These are phyloP conservation scores for Dichomitus squalens DNA, from an alignment of 1,284 basidiomycete species.

Conservation along the genomic window DNA sequence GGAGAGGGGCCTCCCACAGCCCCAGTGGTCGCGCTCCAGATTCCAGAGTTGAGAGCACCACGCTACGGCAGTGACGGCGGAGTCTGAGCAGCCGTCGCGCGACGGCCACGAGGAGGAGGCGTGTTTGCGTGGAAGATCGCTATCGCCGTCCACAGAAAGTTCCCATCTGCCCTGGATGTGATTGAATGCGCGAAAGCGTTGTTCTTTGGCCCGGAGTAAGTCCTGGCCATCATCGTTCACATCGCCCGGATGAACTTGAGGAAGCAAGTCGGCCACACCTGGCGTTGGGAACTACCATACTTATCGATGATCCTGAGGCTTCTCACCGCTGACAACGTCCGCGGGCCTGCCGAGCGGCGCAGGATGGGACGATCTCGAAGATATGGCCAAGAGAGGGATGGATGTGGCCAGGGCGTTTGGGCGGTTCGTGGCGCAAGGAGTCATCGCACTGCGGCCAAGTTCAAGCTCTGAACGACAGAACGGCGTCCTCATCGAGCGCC, in stretches of 20 bases:
- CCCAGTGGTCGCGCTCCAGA: neutral
- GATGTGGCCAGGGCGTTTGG: slow-evolving; percentile 5
- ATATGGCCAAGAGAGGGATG: neutral
- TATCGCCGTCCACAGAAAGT: neutral
- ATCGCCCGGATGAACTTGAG: slow-evolving; percentile 17
- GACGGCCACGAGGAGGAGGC: slow-evolving; percentile 19
- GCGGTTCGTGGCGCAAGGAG: slow-evolving; percentile 3
- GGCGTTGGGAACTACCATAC: neutral
- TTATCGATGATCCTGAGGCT: slow-evolving; percentile 1
- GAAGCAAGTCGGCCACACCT: neutral
- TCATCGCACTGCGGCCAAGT: neutral
- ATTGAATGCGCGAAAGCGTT: slow-evolving; percentile 3
- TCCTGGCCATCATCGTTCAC: slow-evolving; percentile 5
- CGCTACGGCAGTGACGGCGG: slow-evolving; percentile 12
- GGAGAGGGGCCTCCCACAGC: slow-evolving; percentile 10
- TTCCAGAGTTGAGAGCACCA: slow-evolving; percentile 14
- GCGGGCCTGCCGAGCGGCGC: neutral
- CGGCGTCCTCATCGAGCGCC: neutral
- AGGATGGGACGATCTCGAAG: neutral
- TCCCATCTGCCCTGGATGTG: slow-evolving; percentile 13
- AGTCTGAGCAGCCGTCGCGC: slow-evolving; percentile 15
- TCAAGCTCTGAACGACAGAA: too few relatives aligned
- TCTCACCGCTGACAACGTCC: neutral
- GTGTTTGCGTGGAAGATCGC: slow-evolving; percentile 20
- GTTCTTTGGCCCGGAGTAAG: slow-evolving; percentile 20